Base-by-base conservation (phyloP, 1,284 basidiomycete genomes). In the Caloboletus inedulis region DNA sequence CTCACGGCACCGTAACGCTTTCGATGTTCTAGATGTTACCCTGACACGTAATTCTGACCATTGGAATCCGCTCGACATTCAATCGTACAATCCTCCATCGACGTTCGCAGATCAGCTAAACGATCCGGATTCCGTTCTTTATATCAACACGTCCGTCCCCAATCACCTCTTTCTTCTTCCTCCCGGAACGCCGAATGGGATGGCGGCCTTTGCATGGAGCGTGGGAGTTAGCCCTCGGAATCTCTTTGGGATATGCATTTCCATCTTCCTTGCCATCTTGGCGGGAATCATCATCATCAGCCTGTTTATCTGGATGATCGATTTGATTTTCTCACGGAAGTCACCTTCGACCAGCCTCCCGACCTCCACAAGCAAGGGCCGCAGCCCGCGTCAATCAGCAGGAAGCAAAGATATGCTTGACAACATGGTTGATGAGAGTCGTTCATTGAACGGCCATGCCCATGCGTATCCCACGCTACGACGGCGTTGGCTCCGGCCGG, bases 211-310 rank as follows among this genome's bases (percentile, higher is more conserved):
- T 63, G 85, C 87, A 0, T 72, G 69, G 59, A 68, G 89, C 16
- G 73, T 96, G 30, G 96, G 95, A 19, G 66, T 98, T 1, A 80
- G 84, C 5, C 85, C 89, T 3, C 77, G 86, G 62, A 91, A 96
- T 65, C 76, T 98, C 16, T 99, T 95, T 62, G 84, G 85, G 21
- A 87, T 87, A 21, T 94, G 91, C 66, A 72, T 95, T 10, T 75
- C 85, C 35, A 74, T 98, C 49, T 98, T 96, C 76, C 77, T 96
- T 41, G 77, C 81, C 45, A 86, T 98, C 58, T 73, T 90, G 19
- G 91, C 82, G 1, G 87, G 77, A 9, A 82, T 88, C 19, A 79
- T 92, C 53, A 73, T 78, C 18, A 62, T 94, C 44, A 91, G 89
- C 59, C 56, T 86, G 27, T 52, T 87, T 9, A 70, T 94, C 18